These are phyloP conservation scores for Scenedesmus sp. DNA, from an alignment of 163 green algal species.

Conservation along the genomic window DNA sequence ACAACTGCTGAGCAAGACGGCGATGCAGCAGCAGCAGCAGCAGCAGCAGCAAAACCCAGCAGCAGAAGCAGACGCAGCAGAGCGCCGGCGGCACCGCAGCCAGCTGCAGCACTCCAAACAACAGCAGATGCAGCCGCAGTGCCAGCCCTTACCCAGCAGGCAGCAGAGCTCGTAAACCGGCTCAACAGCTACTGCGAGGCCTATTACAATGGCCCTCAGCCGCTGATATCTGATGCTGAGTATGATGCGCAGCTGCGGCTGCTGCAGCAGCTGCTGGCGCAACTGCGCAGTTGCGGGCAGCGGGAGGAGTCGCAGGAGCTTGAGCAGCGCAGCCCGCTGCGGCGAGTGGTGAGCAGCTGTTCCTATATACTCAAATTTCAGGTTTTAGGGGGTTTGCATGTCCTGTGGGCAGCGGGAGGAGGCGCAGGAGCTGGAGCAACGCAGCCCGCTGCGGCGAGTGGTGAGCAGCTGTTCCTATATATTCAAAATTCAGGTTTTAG, in stretches of 20 bases:
- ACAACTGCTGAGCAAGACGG: not conserved
- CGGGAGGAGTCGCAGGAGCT: not conserved
- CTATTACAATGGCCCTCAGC: not conserved
- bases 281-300: not conserved
- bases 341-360: slow-evolving; percentile 13
- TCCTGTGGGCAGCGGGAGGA: not conserved
- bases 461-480: not conserved
- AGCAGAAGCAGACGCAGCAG: not conserved
- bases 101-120: not conserved
- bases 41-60: not conserved
- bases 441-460: slow-evolving; percentile 36
- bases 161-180: not conserved
- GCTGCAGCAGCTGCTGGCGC: slow-evolving; percentile 14
- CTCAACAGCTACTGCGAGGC: not conserved
- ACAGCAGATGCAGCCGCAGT: not conserved
- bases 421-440: not conserved
- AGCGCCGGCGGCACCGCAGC: not conserved
- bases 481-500: too few relatives aligned
- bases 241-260: slow-evolving; percentile 22
- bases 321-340: slow-evolving; percentile 26
- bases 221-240: slow-evolving; percentile 19
- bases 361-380: too few relatives aligned
- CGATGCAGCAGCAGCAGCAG: not conserved
- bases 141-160: not conserved
- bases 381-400: too few relatives aligned